Percentiles rank a stretch among this genome's conserved stretches.
Evolutionary conservation across 225 moss, liverwort and hornwort genomes (phyloP).

Genomic region (Marchantia polymorpha): DNA sequence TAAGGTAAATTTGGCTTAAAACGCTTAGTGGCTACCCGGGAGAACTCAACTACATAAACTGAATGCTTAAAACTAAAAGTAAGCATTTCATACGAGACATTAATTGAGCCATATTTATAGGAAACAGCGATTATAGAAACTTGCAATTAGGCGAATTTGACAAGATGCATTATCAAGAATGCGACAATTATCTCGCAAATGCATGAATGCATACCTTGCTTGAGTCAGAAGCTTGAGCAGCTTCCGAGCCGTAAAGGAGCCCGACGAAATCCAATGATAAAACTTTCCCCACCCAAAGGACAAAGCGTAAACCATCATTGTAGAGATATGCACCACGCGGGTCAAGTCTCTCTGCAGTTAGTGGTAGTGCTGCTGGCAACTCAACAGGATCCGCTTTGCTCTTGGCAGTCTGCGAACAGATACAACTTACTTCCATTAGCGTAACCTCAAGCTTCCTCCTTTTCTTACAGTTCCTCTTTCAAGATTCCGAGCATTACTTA

Average conservation of each 20-base stretch:
- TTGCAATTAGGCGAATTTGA: neutral
- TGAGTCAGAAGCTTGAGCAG: constrained; percentile 55
- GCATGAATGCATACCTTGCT: constrained; percentile 51
- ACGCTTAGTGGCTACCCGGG: neutral
- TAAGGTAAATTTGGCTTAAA: neutral
- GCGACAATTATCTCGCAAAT: too few relatives aligned
- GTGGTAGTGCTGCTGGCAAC: constrained; percentile 51
- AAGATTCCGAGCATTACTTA: neutral
- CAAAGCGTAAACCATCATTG: constrained; percentile 73
- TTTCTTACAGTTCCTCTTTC: neutral
- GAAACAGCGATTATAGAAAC: neutral
- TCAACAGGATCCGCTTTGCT: constrained; percentile 44
- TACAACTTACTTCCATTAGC: neutral
- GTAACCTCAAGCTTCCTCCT: neutral
- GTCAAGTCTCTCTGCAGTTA: constrained; percentile 69
- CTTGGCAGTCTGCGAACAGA: constrained; percentile 51
- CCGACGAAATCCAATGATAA: constrained; percentile 64
- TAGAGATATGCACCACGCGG: constrained; percentile 74
- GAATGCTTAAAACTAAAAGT: too few relatives aligned
- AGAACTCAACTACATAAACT: too few relatives aligned
- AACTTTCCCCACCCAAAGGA: constrained; percentile 90
- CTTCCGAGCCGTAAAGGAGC: constrained; percentile 72
- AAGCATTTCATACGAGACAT: too few relatives aligned
- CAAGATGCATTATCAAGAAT: neutral
- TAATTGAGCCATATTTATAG: too few relatives aligned